Conservation (phyloP, 345 rosid genomes). For the Rhodomyrtus tomentosa region DNA sequence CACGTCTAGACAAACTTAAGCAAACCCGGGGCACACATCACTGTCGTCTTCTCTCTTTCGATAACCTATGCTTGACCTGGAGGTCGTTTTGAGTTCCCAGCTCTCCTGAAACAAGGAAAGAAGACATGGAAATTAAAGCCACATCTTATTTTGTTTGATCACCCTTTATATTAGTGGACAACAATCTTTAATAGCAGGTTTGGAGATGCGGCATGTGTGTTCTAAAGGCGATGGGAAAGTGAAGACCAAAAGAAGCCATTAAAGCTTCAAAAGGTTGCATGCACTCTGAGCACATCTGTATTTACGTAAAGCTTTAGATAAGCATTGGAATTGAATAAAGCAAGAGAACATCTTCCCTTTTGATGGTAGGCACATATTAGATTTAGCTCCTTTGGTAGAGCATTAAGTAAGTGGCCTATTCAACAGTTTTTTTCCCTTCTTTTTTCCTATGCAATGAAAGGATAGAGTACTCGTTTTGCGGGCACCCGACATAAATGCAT, state of each 20-base stretch:
- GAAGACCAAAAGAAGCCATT: neutral
- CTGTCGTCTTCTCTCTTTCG: neutral
- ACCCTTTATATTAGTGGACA: neutral
- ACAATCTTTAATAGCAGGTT: neutral
- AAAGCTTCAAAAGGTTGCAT: neutral
- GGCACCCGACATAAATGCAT: neutral
- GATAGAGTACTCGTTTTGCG: neutral
- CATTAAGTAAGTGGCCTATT: neutral
- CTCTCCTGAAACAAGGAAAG: slow-evolving; percentile 20
- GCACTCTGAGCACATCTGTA: neutral
- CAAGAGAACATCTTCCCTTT: neutral
- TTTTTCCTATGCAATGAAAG: neutral
- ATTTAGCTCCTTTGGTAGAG: neutral
- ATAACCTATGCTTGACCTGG: slow-evolving; percentile 33
- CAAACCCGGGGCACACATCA: neutral
- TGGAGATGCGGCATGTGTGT: neutral
- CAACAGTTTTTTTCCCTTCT: neutral
- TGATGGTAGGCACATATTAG: neutral
- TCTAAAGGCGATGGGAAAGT: neutral
- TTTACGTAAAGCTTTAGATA: neutral
- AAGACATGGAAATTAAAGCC: neutral
- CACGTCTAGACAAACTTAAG: neutral
- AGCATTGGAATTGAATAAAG: neutral
- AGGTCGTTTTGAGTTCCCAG: slow-evolving; percentile 40
- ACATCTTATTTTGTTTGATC: neutral